Evolutionary conservation across 768 basidiomycete genomes (phyloP).

Genomic region (Pleurotus tuoliensis): DNA sequence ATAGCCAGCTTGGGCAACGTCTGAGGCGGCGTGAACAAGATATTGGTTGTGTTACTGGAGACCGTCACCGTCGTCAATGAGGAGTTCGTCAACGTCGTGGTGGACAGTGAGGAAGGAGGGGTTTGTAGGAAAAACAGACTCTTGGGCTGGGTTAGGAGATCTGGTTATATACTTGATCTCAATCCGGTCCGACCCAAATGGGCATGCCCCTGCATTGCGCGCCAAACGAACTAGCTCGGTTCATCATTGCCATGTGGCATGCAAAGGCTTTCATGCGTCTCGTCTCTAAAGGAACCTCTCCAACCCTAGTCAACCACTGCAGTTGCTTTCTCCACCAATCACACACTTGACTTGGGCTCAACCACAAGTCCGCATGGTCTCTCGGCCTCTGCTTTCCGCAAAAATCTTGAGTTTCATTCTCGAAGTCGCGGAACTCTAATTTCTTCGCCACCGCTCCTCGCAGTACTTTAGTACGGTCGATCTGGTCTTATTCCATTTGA

Average conservation of each 20-base stretch:
- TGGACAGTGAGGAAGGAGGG: neutral
- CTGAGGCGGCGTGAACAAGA: neutral
- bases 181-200: neutral
- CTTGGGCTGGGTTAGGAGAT: constrained; percentile 8
- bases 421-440: constrained; percentile 2
- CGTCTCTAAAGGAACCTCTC: constrained; percentile 1
- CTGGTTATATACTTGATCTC: constrained; percentile 8
- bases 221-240: neutral
- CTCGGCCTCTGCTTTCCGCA: constrained; percentile 1
- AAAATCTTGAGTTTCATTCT: constrained; percentile 5
- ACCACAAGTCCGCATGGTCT: constrained; percentile 5
- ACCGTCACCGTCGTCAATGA: neutral
- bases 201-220: neutral
- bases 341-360: constrained; percentile 1
- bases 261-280: neutral
- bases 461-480: neutral
- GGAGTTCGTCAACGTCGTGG: constrained; percentile 2
- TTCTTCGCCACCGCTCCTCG: neutral
- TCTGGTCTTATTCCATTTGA: constrained; percentile 8
- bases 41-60: neutral
- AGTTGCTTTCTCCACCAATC: constrained; percentile 4
- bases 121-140: neutral
- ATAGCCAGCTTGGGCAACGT: constrained; percentile 8
- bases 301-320: neutral
- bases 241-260: constrained; percentile 1